Conservation (phyloP, 208 protist genomes). For the Herpetomonas tarakana region DNA sequence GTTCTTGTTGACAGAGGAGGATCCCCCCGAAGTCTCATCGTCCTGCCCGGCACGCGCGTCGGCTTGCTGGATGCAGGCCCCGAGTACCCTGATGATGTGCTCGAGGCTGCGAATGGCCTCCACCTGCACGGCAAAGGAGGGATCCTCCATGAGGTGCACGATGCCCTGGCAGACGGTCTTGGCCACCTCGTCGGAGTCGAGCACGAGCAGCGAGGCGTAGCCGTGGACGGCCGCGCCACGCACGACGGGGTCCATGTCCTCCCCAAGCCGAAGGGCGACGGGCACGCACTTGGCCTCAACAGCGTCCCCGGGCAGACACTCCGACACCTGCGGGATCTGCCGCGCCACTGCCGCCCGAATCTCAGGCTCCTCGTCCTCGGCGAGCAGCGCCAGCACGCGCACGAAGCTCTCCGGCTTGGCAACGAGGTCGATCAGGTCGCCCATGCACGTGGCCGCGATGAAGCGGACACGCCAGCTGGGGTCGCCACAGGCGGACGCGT, state of each 20-base stretch:
- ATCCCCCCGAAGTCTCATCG: not conserved
- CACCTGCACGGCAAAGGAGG: constrained; percentile 34
- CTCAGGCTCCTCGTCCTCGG: constrained; percentile 63
- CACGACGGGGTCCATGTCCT: constrained; percentile 52
- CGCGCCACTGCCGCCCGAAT: constrained; percentile 59
- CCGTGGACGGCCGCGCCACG: constrained; percentile 42
- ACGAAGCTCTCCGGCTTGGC: constrained; percentile 42
- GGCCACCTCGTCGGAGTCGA: constrained; percentile 29
- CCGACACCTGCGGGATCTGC: constrained; percentile 40
- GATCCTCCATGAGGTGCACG: constrained; percentile 39
- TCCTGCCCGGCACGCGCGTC: not conserved
- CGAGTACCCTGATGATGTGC: constrained; percentile 24
- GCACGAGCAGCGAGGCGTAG: constrained; percentile 38
- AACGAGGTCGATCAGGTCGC: constrained; percentile 37
- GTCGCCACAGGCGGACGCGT: constrained; percentile 42
- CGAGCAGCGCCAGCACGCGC: constrained; percentile 35
- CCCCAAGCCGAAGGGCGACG: constrained; percentile 39
- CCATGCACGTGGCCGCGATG: constrained; percentile 47
- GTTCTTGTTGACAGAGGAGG: not conserved
- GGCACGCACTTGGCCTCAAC: constrained; percentile 28
- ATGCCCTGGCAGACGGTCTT: constrained; percentile 32
- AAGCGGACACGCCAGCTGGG: constrained; percentile 79
- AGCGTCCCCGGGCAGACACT: constrained; percentile 16
- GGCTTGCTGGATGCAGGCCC: constrained; percentile 14
- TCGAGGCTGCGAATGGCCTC: constrained; percentile 39